Evolutionary conservation across 768 basidiomycete genomes (phyloP).

Genomic region (Rhodotorula graminis): DNA sequence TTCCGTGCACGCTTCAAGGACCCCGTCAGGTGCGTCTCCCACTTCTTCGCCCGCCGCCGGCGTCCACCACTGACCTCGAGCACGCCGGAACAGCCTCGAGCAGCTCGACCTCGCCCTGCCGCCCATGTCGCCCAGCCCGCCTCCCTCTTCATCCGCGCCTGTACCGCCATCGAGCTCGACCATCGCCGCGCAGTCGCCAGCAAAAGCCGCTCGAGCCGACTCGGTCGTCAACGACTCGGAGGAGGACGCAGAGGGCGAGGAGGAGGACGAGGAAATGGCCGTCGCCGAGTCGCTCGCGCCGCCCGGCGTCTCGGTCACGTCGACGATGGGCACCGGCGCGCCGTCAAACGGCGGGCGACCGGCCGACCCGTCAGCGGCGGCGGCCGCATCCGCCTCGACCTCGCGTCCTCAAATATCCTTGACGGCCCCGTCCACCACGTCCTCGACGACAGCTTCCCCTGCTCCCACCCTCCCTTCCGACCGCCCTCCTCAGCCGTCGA

Average conservation of each 20-base stretch:
- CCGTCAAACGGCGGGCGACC: neutral
- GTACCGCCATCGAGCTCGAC: neutral
- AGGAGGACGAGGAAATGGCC: constrained; percentile 28
- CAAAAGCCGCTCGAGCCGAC: neutral
- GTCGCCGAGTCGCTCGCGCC: constrained; percentile 22
- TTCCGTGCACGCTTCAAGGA: constrained; percentile 8
- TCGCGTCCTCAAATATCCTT: neutral
- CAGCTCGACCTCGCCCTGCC: constrained; percentile 26
- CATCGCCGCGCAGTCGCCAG: neutral
- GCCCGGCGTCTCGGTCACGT: constrained; percentile 1
- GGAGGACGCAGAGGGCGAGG: constrained; percentile 24
- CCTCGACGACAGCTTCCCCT: neutral
- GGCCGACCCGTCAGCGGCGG: neutral
- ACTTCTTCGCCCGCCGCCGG: neutral
- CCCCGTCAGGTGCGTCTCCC: neutral
- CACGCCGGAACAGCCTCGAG: constrained; percentile 5
- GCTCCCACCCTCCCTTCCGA: neutral
- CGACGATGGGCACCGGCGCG: neutral
- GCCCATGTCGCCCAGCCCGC: constrained; percentile 19
- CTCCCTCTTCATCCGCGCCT: neutral
- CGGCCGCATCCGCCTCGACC: neutral
- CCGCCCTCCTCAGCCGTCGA: constrained; percentile 25
- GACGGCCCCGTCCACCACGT: neutral
- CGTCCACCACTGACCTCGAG: no score
- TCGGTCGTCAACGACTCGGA: constrained; percentile 16